Conservation (phyloP, 2,329 filamentous ascomycete genomes). For the Fusarium fujikuroi region DNA sequence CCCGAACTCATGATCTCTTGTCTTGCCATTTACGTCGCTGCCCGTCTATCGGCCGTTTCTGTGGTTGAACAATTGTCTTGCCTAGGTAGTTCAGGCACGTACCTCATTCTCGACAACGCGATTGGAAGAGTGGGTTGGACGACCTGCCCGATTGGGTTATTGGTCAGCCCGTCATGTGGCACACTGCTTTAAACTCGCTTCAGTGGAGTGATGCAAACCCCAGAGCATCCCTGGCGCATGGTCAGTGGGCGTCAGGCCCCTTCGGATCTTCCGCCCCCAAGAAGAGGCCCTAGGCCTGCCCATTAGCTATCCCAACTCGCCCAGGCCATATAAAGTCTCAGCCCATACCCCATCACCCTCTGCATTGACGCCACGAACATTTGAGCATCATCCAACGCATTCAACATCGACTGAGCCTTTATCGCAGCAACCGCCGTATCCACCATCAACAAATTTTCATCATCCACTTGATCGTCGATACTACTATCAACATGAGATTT, state of each 20-base stretch:
- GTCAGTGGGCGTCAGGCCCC: slow-evolving; percentile 12
- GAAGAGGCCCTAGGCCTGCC: slow-evolving; percentile 1
- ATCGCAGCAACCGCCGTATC: slow-evolving; percentile 1
- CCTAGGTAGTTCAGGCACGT: slow-evolving; percentile 8
- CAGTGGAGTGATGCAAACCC: slow-evolving; percentile 29
- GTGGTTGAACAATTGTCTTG: slow-evolving; percentile 18
- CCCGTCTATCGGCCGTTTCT: not conserved
- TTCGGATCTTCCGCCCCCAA: slow-evolving; percentile 17
- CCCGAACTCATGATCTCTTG: slow-evolving; percentile 2
- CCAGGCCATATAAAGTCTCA: slow-evolving; percentile 30
- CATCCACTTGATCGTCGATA: not conserved
- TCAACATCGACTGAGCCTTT: not conserved
- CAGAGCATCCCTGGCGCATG: slow-evolving; percentile 1
- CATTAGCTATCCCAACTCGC: not conserved
- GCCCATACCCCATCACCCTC: slow-evolving; percentile 9
- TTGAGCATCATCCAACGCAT: slow-evolving; percentile 3
- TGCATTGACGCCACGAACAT: slow-evolving; percentile 23
- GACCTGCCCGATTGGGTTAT: slow-evolving; percentile 29
- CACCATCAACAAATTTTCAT: not conserved
- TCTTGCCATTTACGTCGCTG: slow-evolving; percentile 20
- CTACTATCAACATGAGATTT: slow-evolving; percentile 69
- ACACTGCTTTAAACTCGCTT: slow-evolving; percentile 22
- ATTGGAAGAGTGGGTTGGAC: slow-evolving; percentile 18
- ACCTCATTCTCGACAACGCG: slow-evolving; percentile 17
- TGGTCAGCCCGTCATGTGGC: slow-evolving; percentile 13